Evolutionary conservation across 768 basidiomycete species (phyloP).

Genomic region (Hericium coralloides): DNA sequence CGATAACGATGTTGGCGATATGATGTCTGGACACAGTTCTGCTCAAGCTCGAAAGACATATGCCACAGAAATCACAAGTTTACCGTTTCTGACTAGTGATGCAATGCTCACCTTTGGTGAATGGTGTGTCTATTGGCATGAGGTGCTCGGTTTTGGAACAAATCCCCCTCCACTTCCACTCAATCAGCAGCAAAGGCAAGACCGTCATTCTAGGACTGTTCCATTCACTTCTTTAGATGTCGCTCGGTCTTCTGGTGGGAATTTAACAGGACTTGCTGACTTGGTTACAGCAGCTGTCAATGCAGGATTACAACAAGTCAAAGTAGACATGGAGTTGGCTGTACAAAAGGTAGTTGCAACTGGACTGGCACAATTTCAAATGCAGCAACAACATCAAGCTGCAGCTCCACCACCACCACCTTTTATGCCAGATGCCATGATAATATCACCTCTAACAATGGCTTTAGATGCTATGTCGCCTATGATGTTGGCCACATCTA

Average conservation of each 20-base stretch:
- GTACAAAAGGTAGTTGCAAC: neutral
- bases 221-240: neutral
- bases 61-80: neutral
- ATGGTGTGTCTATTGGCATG: neutral
- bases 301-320: neutral
- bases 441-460: neutral
- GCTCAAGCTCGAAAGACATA: neutral
- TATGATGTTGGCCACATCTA: too few species aligned
- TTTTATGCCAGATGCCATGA: neutral
- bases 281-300: neutral
- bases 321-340: neutral
- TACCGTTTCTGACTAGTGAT: neutral
- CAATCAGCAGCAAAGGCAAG: neutral
- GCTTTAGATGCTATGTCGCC: neutral
- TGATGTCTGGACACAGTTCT: neutral
- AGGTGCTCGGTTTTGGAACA: neutral
- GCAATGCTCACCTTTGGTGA: neutral
- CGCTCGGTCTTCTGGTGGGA: neutral
- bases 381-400: neutral
- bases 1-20: neutral
- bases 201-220: neutral
- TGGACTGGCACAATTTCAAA: neutral
- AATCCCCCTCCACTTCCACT: neutral
- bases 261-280: neutral
- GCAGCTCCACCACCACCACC: neutral